Evolutionary conservation across 805 yeast genomes (phyloP).

Genomic region (Nakazawaea siamensis): DNA sequence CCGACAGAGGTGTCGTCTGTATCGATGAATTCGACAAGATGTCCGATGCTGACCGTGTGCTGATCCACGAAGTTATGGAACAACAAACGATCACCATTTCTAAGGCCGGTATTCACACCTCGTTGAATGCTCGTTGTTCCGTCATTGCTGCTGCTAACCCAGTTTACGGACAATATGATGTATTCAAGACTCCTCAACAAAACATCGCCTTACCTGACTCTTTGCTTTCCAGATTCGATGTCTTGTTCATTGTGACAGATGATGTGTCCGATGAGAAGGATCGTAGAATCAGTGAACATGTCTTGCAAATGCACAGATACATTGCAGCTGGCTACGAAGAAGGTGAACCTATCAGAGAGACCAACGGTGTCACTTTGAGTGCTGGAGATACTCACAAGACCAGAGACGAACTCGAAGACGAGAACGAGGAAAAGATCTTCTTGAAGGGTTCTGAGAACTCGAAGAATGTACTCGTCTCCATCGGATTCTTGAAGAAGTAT

Average conservation of each 20-base stretch:
- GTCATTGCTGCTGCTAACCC: slow-evolving; percentile 98
- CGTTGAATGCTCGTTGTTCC: slow-evolving; percentile 92
- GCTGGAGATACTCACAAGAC: slow-evolving; percentile 60
- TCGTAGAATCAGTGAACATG: slow-evolving; percentile 87
- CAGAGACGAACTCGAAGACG: slow-evolving; percentile 35
- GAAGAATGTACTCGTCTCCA: slow-evolving; percentile 48
- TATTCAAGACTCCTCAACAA: slow-evolving; percentile 91
- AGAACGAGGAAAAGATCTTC: slow-evolving; percentile 56
- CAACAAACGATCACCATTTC: slow-evolving; percentile 98
- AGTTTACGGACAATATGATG: slow-evolving; percentile 92
- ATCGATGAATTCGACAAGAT: slow-evolving; percentile 98
- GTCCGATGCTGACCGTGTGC: slow-evolving; percentile 95
- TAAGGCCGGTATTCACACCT: slow-evolving; percentile 96
- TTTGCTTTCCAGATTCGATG: slow-evolving; percentile 90
- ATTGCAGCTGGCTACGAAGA: slow-evolving; percentile 81
- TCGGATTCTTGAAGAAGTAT: slow-evolving; percentile 85
- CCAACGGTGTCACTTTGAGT: slow-evolving; percentile 58
- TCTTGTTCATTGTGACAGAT: slow-evolving; percentile 91
- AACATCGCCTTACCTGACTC: slow-evolving; percentile 97
- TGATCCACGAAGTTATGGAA: slow-evolving; percentile 99
- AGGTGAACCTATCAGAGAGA: slow-evolving; percentile 90
- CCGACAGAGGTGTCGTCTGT: slow-evolving; percentile 95
- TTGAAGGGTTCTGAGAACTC: slow-evolving; percentile 54
- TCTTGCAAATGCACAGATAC: slow-evolving; percentile 85
- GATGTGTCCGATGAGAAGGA: slow-evolving; percentile 83